Evolutionary conservation across 345 rosid species (phyloP).

Genomic region (Corymbia maculata): DNA sequence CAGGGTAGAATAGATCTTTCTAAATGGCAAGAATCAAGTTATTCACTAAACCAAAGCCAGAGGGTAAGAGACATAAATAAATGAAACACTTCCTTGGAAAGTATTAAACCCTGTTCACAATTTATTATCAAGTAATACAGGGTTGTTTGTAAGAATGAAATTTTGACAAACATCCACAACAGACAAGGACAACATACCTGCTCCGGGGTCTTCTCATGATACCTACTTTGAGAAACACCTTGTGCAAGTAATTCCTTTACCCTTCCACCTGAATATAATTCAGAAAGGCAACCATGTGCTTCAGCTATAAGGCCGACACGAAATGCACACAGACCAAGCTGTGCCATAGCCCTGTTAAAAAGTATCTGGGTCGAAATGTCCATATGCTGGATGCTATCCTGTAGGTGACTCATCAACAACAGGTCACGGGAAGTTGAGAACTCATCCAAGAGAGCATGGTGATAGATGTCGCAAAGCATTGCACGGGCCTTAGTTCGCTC

Average conservation of each 20-base stretch:
- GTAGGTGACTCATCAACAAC: slow-evolving; percentile 89
- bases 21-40: not conserved
- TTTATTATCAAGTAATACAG: not conserved
- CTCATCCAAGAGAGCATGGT: slow-evolving; percentile 78
- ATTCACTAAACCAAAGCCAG: not conserved
- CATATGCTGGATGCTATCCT: slow-evolving; percentile 82
- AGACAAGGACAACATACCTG: slow-evolving; percentile 25
- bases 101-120: not conserved
- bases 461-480: slow-evolving; percentile 91
- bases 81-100: not conserved
- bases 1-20: not conserved
- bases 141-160: not conserved
- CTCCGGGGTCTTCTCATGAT: slow-evolving; percentile 95
- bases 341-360: slow-evolving; percentile 94
- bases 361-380: slow-evolving; percentile 92
- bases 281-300: slow-evolving; percentile 86
- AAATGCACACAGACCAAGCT: slow-evolving; percentile 92
- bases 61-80: not conserved
- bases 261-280: slow-evolving; percentile 86
- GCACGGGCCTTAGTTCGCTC: slow-evolving; percentile 98
- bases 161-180: not conserved
- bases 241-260: slow-evolving; percentile 95
- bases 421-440: slow-evolving; percentile 74
- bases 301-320: slow-evolving; percentile 67
- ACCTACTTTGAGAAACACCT: slow-evolving; percentile 89